Conservation (phyloP, 176 grass and related monocot species). For the Tuctoria greenei region DNA sequence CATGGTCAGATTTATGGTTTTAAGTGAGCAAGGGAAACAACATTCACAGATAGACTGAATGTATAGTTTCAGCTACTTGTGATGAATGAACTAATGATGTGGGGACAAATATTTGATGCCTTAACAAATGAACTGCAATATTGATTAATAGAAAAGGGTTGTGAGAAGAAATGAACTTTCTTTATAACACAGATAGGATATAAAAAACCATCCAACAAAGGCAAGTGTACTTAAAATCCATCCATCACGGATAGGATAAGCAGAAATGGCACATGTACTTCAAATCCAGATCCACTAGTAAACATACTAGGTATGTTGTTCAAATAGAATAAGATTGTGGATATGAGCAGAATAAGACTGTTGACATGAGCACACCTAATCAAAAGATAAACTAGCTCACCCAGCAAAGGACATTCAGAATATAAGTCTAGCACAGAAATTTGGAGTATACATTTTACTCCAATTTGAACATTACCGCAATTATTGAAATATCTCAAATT, state of each 20-base stretch:
- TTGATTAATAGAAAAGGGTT: not conserved
- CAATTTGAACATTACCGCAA: not conserved
- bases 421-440: not conserved
- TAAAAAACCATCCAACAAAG: no score
- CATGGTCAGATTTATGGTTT: conserved; percentile 27
- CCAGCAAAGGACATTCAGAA: conserved; percentile 1
- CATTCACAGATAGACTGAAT: not conserved
- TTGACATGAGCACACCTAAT: not conserved
- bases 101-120: not conserved
- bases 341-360: not conserved
- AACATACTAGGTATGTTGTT: not conserved
- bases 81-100: conserved; percentile 8
- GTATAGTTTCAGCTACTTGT: not conserved
- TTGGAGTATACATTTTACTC: not conserved
- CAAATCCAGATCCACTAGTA: not conserved
- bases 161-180: not conserved
- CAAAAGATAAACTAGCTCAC: not conserved
- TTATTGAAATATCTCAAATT: no score
- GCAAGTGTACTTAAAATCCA: not conserved
- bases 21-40: not conserved
- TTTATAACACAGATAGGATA: not conserved
- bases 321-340: conserved; percentile 3
- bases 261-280: not conserved
- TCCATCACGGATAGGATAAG: not conserved
- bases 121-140: conserved; percentile 1